Conservation (phyloP, 1,284 basidiomycete genomes). For the Leccinum pseudoinsigne region DNA sequence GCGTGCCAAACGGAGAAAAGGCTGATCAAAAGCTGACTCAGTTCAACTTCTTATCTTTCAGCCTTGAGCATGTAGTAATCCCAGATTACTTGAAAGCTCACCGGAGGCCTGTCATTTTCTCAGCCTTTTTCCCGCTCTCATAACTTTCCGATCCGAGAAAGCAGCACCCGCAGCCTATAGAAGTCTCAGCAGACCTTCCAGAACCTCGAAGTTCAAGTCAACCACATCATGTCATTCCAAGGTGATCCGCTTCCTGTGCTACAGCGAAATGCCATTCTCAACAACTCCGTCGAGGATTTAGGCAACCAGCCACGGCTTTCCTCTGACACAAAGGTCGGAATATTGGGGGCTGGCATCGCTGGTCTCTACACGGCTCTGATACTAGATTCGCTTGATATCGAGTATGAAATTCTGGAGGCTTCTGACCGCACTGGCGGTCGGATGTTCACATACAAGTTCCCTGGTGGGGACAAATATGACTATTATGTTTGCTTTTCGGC, state of each 20-base stretch:
- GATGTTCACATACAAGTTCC: not conserved
- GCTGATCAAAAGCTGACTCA: not conserved
- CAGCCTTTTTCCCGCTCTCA: not conserved
- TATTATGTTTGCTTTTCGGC: not conserved
- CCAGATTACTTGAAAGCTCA: not conserved
- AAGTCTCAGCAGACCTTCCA: not conserved
- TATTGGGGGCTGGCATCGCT: conserved; percentile 28
- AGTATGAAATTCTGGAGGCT: not conserved
- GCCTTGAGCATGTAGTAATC: not conserved
- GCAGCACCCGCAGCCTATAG: not conserved
- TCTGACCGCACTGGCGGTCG: not conserved
- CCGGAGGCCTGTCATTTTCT: not conserved
- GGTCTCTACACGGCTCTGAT: not conserved
- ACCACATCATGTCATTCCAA: not conserved
- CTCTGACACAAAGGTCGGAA: conserved; percentile 13
- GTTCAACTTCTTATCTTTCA: not conserved
- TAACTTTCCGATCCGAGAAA: not conserved
- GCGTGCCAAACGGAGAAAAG: not conserved
- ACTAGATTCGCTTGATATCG: not conserved
- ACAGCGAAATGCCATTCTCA: not conserved
- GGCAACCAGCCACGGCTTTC: not conserved
- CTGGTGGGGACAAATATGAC: not conserved
- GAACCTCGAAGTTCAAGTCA: not conserved
- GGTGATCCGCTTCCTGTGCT: not conserved
- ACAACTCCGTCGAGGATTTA: not conserved